Conservation (phyloP, 1,284 basidiomycete genomes). For the Malassezia sympodialis region DNA sequence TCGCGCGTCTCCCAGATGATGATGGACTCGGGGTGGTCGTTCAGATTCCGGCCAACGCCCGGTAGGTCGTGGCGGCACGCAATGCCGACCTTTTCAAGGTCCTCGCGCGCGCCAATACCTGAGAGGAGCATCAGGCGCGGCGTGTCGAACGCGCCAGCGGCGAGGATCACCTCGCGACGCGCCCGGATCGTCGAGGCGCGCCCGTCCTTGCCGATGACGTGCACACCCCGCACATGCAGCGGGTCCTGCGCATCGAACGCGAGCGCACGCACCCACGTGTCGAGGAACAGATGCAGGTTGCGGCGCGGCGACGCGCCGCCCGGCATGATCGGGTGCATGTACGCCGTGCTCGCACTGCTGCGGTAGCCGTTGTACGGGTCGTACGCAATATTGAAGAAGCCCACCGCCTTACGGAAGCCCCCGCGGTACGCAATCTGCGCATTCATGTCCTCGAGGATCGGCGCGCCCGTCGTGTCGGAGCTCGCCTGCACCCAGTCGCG, state of each 20-base stretch:
- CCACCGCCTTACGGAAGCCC: constrained; percentile 41
- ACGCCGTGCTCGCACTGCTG: constrained; percentile 44
- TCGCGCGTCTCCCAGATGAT: constrained; percentile 46
- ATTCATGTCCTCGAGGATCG: constrained; percentile 43
- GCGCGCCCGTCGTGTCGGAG: constrained; percentile 35
- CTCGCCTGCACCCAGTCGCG: constrained; percentile 45
- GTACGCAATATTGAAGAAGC: constrained; percentile 49
- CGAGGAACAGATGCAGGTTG: constrained; percentile 48
- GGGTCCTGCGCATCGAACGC: constrained; percentile 26
- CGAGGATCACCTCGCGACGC: constrained; percentile 41
- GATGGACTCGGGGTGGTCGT: constrained; percentile 52
- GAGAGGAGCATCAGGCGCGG: constrained; percentile 54
- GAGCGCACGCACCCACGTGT: constrained; percentile 45
- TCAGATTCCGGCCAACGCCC: constrained; percentile 54
- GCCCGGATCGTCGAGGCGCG: constrained; percentile 36
- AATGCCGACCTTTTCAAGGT: constrained; percentile 51
- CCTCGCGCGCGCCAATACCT: constrained; percentile 52
- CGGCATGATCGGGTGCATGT: constrained; percentile 49
- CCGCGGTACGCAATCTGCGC: constrained; percentile 41
- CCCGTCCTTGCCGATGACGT: constrained; percentile 33
- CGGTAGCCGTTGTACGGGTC: constrained; percentile 45
- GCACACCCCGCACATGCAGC: constrained; percentile 30
- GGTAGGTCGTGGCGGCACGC: constrained; percentile 50
- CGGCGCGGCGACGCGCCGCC: constrained; percentile 37
- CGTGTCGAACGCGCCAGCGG: constrained; percentile 50